phyloP scores from a whole-genome alignment of 2,329 filamentous ascomycete species.

The Trichoderma sp. region DNA sequence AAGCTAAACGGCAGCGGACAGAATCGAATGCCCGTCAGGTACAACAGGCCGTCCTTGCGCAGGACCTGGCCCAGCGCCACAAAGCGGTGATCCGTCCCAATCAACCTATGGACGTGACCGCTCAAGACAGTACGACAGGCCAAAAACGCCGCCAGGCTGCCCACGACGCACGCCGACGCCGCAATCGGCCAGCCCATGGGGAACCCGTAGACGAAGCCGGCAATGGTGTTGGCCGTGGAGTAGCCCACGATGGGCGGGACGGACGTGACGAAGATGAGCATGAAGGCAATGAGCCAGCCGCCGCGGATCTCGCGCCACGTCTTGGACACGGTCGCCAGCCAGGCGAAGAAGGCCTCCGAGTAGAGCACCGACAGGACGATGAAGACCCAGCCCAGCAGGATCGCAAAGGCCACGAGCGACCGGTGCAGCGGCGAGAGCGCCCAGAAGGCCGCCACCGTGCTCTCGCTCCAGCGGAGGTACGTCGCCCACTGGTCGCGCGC shows the following conservation, averaged over 20 bases:
- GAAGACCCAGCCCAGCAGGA: slow-evolving; percentile 56
- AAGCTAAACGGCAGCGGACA: slow-evolving; percentile 92
- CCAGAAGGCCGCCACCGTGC: slow-evolving; percentile 54
- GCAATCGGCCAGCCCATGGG: slow-evolving; percentile 78
- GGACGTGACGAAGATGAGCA: slow-evolving; percentile 71
- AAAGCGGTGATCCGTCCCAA: slow-evolving; percentile 83
- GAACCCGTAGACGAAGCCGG: slow-evolving; percentile 60
- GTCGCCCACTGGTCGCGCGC: slow-evolving; percentile 43
- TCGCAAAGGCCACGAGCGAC: slow-evolving; percentile 53
- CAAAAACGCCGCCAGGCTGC: slow-evolving; percentile 78
- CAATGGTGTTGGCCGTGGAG: slow-evolving; percentile 65
- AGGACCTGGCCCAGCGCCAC: slow-evolving; percentile 85
- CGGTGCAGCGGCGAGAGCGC: slow-evolving; percentile 64
- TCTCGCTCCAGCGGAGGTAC: slow-evolving; percentile 46
- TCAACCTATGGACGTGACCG: slow-evolving; percentile 75
- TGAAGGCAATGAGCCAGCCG: slow-evolving; percentile 77
- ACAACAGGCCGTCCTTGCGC: slow-evolving; percentile 84
- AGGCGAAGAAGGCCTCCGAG: slow-evolving; percentile 77
- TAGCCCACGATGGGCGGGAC: slow-evolving; percentile 91
- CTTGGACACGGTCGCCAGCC: slow-evolving; percentile 71
- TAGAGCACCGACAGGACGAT: slow-evolving; percentile 73
- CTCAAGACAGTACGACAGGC: slow-evolving; percentile 78
- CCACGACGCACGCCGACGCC: slow-evolving; percentile 74
- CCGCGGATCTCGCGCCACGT: slow-evolving; percentile 73
- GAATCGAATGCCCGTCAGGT: slow-evolving; percentile 87